phyloP scores from a whole-genome alignment of 192 early-diverging fungal genomes.

The Lunasporangiospora selenospora region DNA sequence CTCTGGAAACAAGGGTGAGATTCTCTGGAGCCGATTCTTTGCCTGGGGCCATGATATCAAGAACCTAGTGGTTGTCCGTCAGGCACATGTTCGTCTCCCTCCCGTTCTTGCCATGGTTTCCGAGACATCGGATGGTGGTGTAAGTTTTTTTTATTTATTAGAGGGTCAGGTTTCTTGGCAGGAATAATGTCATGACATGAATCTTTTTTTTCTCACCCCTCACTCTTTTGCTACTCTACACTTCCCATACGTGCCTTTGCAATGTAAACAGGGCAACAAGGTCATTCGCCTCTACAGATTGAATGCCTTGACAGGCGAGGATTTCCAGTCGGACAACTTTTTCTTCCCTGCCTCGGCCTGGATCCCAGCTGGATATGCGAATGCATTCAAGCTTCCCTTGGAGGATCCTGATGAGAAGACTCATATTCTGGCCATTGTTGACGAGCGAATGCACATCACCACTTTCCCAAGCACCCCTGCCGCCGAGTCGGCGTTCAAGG shows the following conservation, averaged over 20 bases:
- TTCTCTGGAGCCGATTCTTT: conserved; percentile 77
- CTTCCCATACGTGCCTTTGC: too few relatives aligned
- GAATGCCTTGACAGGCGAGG: conserved; percentile 72
- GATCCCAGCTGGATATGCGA: conserved; percentile 42
- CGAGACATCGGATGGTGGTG: conserved; percentile 39
- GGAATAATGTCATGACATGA: too few relatives aligned
- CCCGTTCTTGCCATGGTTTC: conserved; percentile 75
- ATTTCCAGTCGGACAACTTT: conserved; percentile 43
- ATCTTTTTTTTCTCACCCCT: too few relatives aligned
- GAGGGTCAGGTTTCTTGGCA: too few relatives aligned
- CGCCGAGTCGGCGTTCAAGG: conserved; percentile 60
- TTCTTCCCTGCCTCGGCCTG: conserved; percentile 53
- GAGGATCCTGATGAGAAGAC: conserved; percentile 69
- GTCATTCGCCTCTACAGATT: conserved; percentile 56
- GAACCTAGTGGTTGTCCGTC: conserved; percentile 61
- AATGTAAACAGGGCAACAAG: conserved; percentile 23
- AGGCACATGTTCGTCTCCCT: conserved; percentile 70
- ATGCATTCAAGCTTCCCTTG: conserved; percentile 67
- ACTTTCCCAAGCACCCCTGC: conserved; percentile 62
- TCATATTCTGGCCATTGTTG: conserved; percentile 58
- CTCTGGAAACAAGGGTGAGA: conserved; percentile 73
- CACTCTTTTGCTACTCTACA: too few relatives aligned
- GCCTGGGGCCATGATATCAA: conserved; percentile 40
- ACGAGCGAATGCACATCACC: conserved; percentile 56
- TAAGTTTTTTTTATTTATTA: too few relatives aligned